These are phyloP conservation scores for Pythium pyrilobum DNA, from an alignment of 352 stramenopile species.

Conservation along the genomic window DNA sequence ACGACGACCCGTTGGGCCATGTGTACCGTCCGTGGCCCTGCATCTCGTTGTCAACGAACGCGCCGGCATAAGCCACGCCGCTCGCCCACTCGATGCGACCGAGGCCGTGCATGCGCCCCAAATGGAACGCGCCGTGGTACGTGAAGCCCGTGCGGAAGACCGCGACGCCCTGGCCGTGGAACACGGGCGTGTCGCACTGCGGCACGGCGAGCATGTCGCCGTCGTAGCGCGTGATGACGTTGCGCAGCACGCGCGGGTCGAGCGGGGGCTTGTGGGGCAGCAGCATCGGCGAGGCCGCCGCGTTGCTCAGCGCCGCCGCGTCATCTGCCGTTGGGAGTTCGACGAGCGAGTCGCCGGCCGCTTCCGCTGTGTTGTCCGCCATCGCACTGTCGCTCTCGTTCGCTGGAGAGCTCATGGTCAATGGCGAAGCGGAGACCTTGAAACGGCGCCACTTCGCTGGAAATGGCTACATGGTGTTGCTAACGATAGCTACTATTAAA, in stretches of 20 bases:
- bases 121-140: constrained; percentile 60
- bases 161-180: constrained; percentile 48
- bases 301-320: too few relatives aligned
- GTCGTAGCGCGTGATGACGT: constrained; percentile 42
- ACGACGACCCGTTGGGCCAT: constrained; percentile 82
- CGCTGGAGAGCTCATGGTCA: too few relatives aligned
- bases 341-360: too few relatives aligned
- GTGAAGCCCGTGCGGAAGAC: constrained; percentile 60
- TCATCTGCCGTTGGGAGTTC: too few relatives aligned
- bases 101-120: constrained; percentile 69
- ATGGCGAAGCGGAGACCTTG: too few relatives aligned
- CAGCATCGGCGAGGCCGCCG: too few relatives aligned
- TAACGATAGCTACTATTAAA: too few relatives aligned
- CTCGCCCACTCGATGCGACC: constrained; percentile 61
- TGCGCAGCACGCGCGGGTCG: constrained; percentile 55
- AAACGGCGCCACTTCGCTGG: too few relatives aligned
- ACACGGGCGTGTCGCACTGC: constrained; percentile 47
- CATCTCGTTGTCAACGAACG: constrained; percentile 71
- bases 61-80: constrained; percentile 63
- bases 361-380: too few relatives aligned
- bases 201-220: constrained; percentile 36
- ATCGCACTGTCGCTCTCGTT: too few relatives aligned
- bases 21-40: constrained; percentile 49
- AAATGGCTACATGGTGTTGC: background rate
- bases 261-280: constrained; percentile 25